Conservation (phyloP, 1,139 yeast genomes). For the Suhomyces kunorum region DNA sequence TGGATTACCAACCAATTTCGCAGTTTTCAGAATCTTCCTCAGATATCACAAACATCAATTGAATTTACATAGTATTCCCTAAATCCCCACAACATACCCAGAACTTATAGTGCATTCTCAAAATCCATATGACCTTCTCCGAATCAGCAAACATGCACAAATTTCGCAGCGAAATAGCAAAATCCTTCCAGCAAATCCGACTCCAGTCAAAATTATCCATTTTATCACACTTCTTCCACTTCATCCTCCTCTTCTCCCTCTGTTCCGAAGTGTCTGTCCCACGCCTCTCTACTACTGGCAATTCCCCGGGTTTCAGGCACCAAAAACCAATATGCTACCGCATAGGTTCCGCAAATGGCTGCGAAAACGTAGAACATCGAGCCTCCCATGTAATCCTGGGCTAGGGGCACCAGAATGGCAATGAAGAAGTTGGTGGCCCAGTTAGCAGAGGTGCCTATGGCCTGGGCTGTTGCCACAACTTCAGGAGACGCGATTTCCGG, state of each 20-base stretch:
- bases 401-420: slow-evolving; percentile 30
- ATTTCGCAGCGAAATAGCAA: too few relatives aligned
- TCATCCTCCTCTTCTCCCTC: not conserved
- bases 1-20: too few relatives aligned
- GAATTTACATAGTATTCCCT: too few relatives aligned
- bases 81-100: too few relatives aligned
- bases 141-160: too few relatives aligned
- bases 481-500: slow-evolving; percentile 25
- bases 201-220: too few relatives aligned
- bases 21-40: too few relatives aligned
- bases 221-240: too few relatives aligned
- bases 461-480: slow-evolving; percentile 24
- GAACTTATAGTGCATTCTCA: too few relatives aligned
- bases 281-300: slow-evolving; percentile 29
- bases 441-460: slow-evolving; percentile 24
- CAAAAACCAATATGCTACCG: slow-evolving; percentile 21
- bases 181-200: too few relatives aligned
- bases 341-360: slow-evolving; percentile 23
- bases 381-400: slow-evolving; percentile 31
- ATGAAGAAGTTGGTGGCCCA: slow-evolving; percentile 24
- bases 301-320: slow-evolving; percentile 42
- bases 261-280: slow-evolving; percentile 19
- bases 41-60: too few relatives aligned
- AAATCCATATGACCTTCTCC: too few relatives aligned
- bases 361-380: slow-evolving; percentile 34